Conservation (phyloP, 2,329 filamentous ascomycete species). For the Colletotrichum plurivorum region DNA sequence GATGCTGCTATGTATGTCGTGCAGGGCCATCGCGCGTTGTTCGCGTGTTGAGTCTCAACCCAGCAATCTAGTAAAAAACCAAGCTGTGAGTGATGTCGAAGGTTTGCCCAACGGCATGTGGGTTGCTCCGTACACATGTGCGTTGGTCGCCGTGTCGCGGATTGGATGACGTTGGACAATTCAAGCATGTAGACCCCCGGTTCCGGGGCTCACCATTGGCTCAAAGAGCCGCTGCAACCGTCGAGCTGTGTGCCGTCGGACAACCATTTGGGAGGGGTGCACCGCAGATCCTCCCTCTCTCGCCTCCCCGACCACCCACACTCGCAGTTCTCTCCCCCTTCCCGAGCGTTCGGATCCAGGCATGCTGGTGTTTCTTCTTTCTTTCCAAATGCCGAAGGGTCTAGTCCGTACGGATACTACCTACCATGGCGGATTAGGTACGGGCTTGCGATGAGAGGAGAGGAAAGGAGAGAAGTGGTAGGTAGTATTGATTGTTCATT, state of each 20-base stretch:
- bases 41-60: neutral
- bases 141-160: conserved; percentile 4
- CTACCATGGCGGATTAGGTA: neutral
- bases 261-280: neutral
- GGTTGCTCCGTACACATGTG: neutral
- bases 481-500: no score
- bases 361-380: neutral
- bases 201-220: conserved; percentile 22
- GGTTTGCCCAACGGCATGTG: neutral
- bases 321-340: neutral
- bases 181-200: conserved; percentile 19
- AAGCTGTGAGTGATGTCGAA: neutral
- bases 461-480: neutral
- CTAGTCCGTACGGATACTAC: neutral
- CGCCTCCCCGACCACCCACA: conserved; percentile 10
- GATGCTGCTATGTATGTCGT: neutral
- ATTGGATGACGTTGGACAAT: conserved; percentile 34
- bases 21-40: neutral
- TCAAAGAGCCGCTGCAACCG: conserved; percentile 29
- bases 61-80: neutral
- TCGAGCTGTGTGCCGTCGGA: neutral
- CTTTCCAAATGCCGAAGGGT: conserved; percentile 11
- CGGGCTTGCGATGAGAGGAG: neutral
- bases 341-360: conserved; percentile 11
- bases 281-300: conserved; percentile 14